A percentile compares a stretch with the other conserved stretches of the same genome.
phyloP scores from a whole-genome alignment of 2,329 filamentous ascomycete species.

The Claviceps humidiphila region DNA sequence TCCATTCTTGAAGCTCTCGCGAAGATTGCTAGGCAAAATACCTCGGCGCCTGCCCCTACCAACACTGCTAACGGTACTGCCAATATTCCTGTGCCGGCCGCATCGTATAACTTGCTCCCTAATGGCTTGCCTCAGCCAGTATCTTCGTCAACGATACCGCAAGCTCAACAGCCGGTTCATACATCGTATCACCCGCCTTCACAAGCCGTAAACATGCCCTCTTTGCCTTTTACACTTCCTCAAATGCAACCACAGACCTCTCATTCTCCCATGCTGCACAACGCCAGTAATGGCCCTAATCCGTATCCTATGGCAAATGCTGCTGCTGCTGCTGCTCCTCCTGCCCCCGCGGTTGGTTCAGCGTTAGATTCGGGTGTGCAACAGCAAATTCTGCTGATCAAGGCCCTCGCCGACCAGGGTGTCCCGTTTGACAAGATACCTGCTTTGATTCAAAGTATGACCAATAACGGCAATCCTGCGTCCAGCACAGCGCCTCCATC shows the following conservation, averaged over 20 bases:
- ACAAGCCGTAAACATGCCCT: slow-evolving; percentile 47
- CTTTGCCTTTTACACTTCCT: slow-evolving; percentile 27
- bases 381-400: slow-evolving; percentile 61
- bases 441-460: slow-evolving; percentile 40
- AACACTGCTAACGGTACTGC: slow-evolving; percentile 24
- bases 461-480: slow-evolving; percentile 22
- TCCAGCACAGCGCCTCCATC: slow-evolving; percentile 22
- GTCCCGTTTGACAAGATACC: slow-evolving; percentile 67
- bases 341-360: slow-evolving; percentile 20
- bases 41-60: slow-evolving; percentile 20
- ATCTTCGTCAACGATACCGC: slow-evolving; percentile 16
- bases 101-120: slow-evolving; percentile 26
- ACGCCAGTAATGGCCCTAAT: slow-evolving; percentile 12
- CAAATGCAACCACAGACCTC: slow-evolving; percentile 24
- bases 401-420: slow-evolving; percentile 62
- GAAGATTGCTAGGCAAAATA: slow-evolving; percentile 67
- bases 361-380: slow-evolving; percentile 44
- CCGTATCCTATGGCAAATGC: slow-evolving; percentile 18
- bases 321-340: slow-evolving; percentile 21
- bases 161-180: slow-evolving; percentile 15
- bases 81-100: slow-evolving; percentile 26
- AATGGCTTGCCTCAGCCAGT: slow-evolving; percentile 19
- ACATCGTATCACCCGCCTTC: slow-evolving; percentile 29
- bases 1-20: slow-evolving; percentile 69
- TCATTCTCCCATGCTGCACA: slow-evolving; percentile 15